Conservation (phyloP, 768 basidiomycete species). For the Suillus occidentalis region DNA sequence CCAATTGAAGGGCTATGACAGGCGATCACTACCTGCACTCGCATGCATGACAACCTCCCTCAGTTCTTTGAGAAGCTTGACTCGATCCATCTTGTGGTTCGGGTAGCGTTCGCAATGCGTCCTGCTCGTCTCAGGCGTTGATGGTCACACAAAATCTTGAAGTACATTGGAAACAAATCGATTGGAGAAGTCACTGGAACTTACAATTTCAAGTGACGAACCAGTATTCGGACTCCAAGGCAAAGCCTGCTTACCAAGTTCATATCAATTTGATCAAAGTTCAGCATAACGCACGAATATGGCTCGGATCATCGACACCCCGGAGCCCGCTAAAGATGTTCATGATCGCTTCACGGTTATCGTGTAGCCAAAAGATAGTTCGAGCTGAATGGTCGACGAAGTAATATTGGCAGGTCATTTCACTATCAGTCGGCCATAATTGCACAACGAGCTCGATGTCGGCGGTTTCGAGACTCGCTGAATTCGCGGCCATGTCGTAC, state of each 20-base stretch:
- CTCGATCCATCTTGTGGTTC: slow-evolving; percentile 1
- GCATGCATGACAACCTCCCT: slow-evolving; percentile 8
- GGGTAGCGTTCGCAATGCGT: slow-evolving; percentile 9
- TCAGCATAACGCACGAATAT: slow-evolving; percentile 3
- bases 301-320: not conserved
- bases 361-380: slow-evolving; percentile 8
- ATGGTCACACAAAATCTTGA: not conserved
- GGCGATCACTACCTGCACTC: slow-evolving; percentile 8
- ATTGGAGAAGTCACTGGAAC: not conserved
- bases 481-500: not conserved
- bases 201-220: not conserved
- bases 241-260: slow-evolving; percentile 2
- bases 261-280: not conserved
- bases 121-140: not conserved
- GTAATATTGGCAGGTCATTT: slow-evolving; percentile 6
- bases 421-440: not conserved
- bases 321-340: slow-evolving; percentile 1
- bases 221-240: slow-evolving; percentile 9
- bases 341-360: not conserved
- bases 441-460: not conserved
- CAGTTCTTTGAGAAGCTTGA: slow-evolving; percentile 6
- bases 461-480: not conserved
- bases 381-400: slow-evolving; percentile 5
- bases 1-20: not conserved
- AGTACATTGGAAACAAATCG: not conserved